Conservation (phyloP, 495 filamentous ascomycete genomes). For the Chlorociboria aeruginascens region DNA sequence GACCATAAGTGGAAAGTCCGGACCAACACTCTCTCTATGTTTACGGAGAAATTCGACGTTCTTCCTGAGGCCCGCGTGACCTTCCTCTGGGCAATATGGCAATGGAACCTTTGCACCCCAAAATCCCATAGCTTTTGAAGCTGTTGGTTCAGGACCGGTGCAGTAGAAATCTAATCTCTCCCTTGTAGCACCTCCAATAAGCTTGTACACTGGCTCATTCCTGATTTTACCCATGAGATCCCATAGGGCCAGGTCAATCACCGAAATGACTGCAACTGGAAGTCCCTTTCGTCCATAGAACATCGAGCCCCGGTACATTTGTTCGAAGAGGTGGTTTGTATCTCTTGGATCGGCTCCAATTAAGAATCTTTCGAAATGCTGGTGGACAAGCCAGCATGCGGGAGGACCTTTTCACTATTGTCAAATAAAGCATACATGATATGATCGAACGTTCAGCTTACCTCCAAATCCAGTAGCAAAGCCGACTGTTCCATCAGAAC, state of each 20-base stretch:
- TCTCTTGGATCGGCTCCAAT: conserved; percentile 81
- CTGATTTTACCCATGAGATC: conserved; percentile 82
- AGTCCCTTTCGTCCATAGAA: conserved; percentile 92
- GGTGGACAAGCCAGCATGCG: conserved; percentile 82
- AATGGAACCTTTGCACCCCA: conserved; percentile 80
- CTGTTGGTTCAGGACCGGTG: conserved; percentile 71
- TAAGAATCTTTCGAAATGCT: conserved; percentile 85
- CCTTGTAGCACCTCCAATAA: conserved; percentile 79
- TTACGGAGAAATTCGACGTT: conserved; percentile 79
- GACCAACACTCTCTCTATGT: conserved; percentile 73
- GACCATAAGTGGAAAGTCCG: conserved; percentile 85
- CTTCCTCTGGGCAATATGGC: conserved; percentile 80
- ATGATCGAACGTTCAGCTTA: conserved; percentile 13
- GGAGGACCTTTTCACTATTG: conserved; percentile 45
- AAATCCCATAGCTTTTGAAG: conserved; percentile 75
- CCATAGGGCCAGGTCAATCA: conserved; percentile 87
- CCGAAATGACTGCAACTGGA: conserved; percentile 80
- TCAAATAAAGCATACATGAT: neutral
- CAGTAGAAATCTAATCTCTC: conserved; percentile 83
- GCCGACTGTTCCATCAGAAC: conserved; percentile 77
- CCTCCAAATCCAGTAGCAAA: conserved; percentile 91
- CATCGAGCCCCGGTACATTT: conserved; percentile 91
- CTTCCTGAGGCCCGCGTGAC: conserved; percentile 66
- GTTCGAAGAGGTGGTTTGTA: conserved; percentile 80
- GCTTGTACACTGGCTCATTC: conserved; percentile 85